Evolutionary conservation across 2,329 filamentous ascomycete species (phyloP).

Genomic region (Penicillium janthinellum): DNA sequence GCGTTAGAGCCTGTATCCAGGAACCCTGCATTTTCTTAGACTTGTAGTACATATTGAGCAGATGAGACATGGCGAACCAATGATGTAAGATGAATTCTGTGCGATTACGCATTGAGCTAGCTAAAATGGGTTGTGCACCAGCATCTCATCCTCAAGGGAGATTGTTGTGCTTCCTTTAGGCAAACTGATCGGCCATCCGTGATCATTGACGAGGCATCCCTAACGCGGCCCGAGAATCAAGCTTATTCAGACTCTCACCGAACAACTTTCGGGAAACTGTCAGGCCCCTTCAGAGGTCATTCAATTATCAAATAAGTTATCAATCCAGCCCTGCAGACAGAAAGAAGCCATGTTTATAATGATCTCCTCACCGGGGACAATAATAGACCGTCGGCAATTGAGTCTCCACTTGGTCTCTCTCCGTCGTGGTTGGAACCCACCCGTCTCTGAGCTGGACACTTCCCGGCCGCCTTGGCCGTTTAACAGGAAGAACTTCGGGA

Average conservation of each 20-base stretch:
- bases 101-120: too few relatives aligned
- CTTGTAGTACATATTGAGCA: not conserved
- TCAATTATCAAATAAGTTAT: not conserved
- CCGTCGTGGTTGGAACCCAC: not conserved
- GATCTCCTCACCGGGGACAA: slow-evolving; percentile 11
- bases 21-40: slow-evolving; percentile 9
- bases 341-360: not conserved
- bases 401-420: slow-evolving; percentile 9
- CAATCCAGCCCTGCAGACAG: not conserved
- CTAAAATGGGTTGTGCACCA: not conserved
- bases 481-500: not conserved
- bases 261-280: not conserved
- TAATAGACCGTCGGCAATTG: slow-evolving; percentile 9
- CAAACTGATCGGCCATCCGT: not conserved
- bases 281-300: not conserved
- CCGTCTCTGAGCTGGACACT: not conserved
- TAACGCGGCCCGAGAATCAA: not conserved
- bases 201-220: not conserved
- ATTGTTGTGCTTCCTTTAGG: not conserved
- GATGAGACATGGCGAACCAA: not conserved
- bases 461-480: not conserved
- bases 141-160: not conserved
- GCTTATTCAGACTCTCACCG: not conserved
- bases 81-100: not conserved
- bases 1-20: slow-evolving; percentile 12